Evolutionary conservation across 2,329 filamentous ascomycete species (phyloP), one percentile per base, ranked within the genome.

Genomic region (Xylaria sp.): DNA sequence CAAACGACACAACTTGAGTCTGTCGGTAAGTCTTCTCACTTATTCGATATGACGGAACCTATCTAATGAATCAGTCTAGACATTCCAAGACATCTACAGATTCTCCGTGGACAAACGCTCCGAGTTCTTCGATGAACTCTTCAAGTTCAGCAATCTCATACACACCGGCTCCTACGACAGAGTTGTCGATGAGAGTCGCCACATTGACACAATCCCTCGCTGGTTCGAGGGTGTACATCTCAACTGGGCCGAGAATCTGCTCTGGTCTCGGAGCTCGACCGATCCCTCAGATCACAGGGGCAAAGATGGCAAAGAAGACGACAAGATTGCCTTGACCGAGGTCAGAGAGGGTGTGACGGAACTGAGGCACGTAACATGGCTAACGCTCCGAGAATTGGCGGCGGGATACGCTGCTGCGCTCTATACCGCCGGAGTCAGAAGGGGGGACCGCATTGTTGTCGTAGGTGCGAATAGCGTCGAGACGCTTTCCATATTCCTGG

Each of bases 171-270:
- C 72, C 3, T 85, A 83, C 68, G 74, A 73, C 0, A 73, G 69
- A 8, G 84, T 88, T 1, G 86, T 94, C 2, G 89, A 95, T 69
- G 86, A 90, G 67, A 78, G 76, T 0, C 79, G 82, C 1, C 83
- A 86, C 1, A 90, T 95, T 72, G 86, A 91, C 61, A 77, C 79
- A 13, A 80, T 93, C 4, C 91, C 91, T 0, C 75, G 78, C 47
- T 95, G 91, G 91, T 95, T 94, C 72, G 76, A 84, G 1, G 91
- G 91, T 35, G 80, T 92, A 1, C 75, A 78, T 4, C 73, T 94
- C 66, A 95, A 92, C 69, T 93, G 87, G 70, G 87, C 90, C 4
- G 90, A 95, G 75, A 95, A 94, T 70, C 74, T 91, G 30, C 83
- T 96, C 30, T 92, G 83, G 76, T 81, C 81, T 1, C 76, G 76